Percentiles rank a stretch among this genome's conserved stretches.
Evolutionary conservation across 441 rosid genomes (phyloP).

Genomic region (Populus tomentosa): DNA sequence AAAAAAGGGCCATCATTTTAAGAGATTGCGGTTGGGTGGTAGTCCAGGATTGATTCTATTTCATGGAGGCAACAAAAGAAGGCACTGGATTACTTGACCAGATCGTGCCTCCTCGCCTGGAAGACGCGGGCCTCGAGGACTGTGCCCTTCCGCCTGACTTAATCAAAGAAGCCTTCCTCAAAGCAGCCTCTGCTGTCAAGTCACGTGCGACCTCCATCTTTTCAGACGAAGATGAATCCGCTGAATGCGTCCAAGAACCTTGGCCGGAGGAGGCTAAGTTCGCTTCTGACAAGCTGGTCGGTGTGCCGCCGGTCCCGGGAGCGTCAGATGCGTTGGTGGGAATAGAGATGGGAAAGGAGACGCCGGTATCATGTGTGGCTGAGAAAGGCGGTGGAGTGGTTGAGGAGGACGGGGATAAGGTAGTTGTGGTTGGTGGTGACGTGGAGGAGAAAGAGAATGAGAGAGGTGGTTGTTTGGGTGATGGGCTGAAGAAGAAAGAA

Average conservation of each 20-base stretch:
- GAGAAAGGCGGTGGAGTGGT: slow-evolving; percentile 33
- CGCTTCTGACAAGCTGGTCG: slow-evolving; percentile 6
- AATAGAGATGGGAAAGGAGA: slow-evolving; percentile 9
- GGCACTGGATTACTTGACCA: slow-evolving; percentile 31
- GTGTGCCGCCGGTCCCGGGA: slow-evolving; percentile 2
- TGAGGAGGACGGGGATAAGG: slow-evolving; percentile 20
- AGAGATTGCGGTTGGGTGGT: neutral
- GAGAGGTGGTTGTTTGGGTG: slow-evolving; percentile 31
- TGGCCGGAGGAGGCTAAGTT: slow-evolving; percentile 25
- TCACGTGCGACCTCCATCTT: slow-evolving; percentile 47
- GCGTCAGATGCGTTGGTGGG: slow-evolving; percentile 27
- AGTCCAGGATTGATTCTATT: neutral
- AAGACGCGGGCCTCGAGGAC: slow-evolving; percentile 87
- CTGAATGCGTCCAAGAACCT: slow-evolving; percentile 42
- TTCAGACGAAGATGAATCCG: slow-evolving; percentile 16
- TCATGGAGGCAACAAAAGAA: slow-evolving; percentile 49
- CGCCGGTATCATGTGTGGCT: slow-evolving; percentile 31
- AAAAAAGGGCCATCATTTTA: neutral
- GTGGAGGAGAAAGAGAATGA: slow-evolving; percentile 17
- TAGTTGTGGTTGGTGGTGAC: slow-evolving; percentile 26
- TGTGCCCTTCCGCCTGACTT: slow-evolving; percentile 74
- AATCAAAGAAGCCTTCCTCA: slow-evolving; percentile 73
- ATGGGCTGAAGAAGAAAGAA: slow-evolving; percentile 31
- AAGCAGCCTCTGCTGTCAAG: slow-evolving; percentile 62
- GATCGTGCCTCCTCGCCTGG: slow-evolving; percentile 60